Base-by-base conservation (phyloP, 768 basidiomycete species). In the Pleurotus djamor region DNA sequence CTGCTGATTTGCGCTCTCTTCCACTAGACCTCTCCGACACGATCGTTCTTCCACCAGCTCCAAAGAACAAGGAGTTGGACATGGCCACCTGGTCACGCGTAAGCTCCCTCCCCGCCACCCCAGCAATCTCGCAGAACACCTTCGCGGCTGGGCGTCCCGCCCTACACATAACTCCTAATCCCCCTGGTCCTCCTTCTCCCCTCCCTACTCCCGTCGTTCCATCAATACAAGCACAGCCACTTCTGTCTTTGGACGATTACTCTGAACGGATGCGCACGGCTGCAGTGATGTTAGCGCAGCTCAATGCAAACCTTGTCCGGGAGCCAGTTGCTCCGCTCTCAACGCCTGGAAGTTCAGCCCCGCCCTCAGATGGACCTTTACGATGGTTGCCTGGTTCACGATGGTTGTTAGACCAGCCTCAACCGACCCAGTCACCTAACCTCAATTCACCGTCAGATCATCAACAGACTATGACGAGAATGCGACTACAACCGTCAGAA, bases 211-310 rank as follows among this genome's bases (percentile, higher is more conserved):
- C 54, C 7, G 32, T 44, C 9, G 32, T 21, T 16, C 37, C 54
- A 49, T 10, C 12, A 41, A 8, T 36, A 9, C 34, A 16, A 4
- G 12, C 13, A 6, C 38, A 14, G 5, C 72, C 71, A 17, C 68
- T 74, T 7, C 75, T 98, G 12, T 94, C 95, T 0, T 77, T 99
- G 21, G 96, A 99, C 65, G 96, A 99, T 65, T 99, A 99, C 74
- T 96, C 96, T 0, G 94, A 98, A 64, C 86, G 97, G 52, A 99
- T 99, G 97, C 87, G 94, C 6, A 97, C 95, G 8, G 97, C 97
- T 8, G 97, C 97, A 8, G 89, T 98, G 62, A 98, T 99, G 97
- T 87, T 99, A 33, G 88, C 97, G 1, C 97, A 99, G 72, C 82
- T 99, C 50, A 97, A 95, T 66, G 88, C 94, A 0, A 92, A 82